A percentile compares a stretch with the other conserved stretches of the same genome.
Evolutionary conservation across 495 filamentous ascomycete genomes (phyloP).

Genomic region (Penicillium dipodomyicola): DNA sequence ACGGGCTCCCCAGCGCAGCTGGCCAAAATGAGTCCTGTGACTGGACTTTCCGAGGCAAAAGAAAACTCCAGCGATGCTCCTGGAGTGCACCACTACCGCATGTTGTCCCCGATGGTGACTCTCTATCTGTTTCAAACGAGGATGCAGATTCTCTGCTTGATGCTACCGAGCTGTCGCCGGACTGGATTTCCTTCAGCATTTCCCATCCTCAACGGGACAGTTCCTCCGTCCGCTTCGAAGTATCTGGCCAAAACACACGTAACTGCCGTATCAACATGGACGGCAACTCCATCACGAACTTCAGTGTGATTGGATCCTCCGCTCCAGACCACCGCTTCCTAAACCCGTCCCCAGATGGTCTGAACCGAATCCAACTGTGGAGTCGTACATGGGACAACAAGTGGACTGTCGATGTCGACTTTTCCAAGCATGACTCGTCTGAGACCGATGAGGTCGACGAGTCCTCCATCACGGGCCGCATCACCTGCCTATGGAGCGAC

Average conservation of each 20-base stretch:
- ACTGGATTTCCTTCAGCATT: slow-evolving; percentile 65
- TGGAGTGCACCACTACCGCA: slow-evolving; percentile 68
- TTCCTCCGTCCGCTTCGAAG: slow-evolving; percentile 46
- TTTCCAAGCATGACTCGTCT: slow-evolving; percentile 43
- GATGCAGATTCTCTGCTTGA: not conserved
- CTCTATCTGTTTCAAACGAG: slow-evolving; percentile 16
- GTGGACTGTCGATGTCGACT: slow-evolving; percentile 76
- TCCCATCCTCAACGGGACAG: slow-evolving; percentile 43
- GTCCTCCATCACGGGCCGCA: slow-evolving; percentile 58
- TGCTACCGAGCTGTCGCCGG: slow-evolving; percentile 35
- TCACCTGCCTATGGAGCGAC: slow-evolving; percentile 88
- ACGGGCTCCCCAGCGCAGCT: slow-evolving; percentile 65
- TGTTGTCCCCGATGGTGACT: slow-evolving; percentile 36
- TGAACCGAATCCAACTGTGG: slow-evolving; percentile 63
- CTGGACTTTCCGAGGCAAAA: slow-evolving; percentile 3
- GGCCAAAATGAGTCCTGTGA: slow-evolving; percentile 59
- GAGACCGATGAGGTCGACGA: slow-evolving; percentile 30
- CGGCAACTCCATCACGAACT: slow-evolving; percentile 55
- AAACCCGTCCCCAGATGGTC: slow-evolving; percentile 50
- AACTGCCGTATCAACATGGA: slow-evolving; percentile 52
- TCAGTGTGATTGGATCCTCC: slow-evolving; percentile 58
- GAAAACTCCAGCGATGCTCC: slow-evolving; percentile 53
- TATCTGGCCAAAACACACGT: slow-evolving; percentile 65
- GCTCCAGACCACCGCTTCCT: slow-evolving; percentile 53
- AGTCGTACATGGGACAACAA: slow-evolving; percentile 68